Evolutionary conservation across 2,329 filamentous ascomycete genomes (phyloP), one percentile per base, ranked within the genome.

Genomic region (Arthroderma sp.): DNA sequence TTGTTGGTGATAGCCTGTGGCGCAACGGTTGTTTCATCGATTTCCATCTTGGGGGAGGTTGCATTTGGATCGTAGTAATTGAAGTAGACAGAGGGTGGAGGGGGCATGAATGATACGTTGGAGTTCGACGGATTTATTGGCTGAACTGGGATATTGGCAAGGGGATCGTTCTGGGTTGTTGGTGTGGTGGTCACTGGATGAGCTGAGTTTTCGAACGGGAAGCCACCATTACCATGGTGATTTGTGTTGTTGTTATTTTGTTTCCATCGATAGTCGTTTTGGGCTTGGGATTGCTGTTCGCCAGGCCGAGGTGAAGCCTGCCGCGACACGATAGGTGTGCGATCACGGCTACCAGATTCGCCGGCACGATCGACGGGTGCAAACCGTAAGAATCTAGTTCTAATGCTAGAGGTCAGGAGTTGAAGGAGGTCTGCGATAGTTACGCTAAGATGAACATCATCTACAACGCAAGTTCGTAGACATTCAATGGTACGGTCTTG

Each of bases 371-470:
- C 70, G 44, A 66, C 67, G 4, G 71, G 71, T 6, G 72, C 66
- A 47, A 78, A 73, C 29, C 74, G 72, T 22, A 79, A 66, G 51
- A 80, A 75, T 40, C 73, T 69, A 3, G 70, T 70, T 43, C 74
- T 73, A 45, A 79, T 73, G 47, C 72, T 74, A 41, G 71, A 67
- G 1, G 74, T 78, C 9, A 81, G 66, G 3, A 72, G 71, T 50
- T 77, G 70, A 9, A 80, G 66, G 10, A 80, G 67, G 37, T 77
- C 74, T 8, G 78, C 75, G 47, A 80, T 79, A 27, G 75, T 74
- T 50, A 75, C 73, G 40, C 72, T 75, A 2, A 82, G 69, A 56
- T 82, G 77, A 10, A 81, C 76, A 53, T 82, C 77, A 53, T 82
- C 77, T 15, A 81, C 77, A 22, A 80, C 76, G 53, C 71, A 75